phyloP scores from a whole-genome alignment of 495 filamentous ascomycete species.

The Neurospora sp. region DNA sequence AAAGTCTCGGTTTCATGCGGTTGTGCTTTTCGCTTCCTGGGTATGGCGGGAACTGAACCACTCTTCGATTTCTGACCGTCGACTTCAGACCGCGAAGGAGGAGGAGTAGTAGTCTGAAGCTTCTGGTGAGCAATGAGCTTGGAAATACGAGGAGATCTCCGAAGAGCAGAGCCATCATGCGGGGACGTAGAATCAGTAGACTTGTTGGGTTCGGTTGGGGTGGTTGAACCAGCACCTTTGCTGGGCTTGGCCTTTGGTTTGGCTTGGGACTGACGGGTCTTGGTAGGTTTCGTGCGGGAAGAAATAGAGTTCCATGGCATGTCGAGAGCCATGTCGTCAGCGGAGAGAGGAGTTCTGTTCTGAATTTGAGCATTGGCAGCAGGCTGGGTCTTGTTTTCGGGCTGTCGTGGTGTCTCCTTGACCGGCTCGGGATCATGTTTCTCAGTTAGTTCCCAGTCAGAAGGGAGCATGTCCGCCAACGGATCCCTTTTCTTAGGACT shows the following conservation, averaged over 20 bases:
- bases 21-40: background rate
- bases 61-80: background rate
- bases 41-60: background rate
- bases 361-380: background rate
- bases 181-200: background rate
- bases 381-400: background rate
- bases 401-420: background rate
- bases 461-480: conserved; percentile 1
- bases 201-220: background rate
- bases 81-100: background rate
- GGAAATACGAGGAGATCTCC: background rate
- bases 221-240: background rate
- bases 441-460: background rate
- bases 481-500: conserved; percentile 1
- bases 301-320: background rate
- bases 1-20: background rate
- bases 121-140: background rate
- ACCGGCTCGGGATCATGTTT: background rate
- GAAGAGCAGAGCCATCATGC: background rate
- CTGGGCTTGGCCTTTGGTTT: background rate
- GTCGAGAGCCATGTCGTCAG: background rate
- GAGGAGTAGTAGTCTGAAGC: background rate
- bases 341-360: background rate
- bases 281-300: background rate
- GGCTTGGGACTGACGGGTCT: background rate